A percentile compares a stretch with the other conserved stretches of the same genome.
These are phyloP conservation scores for Mycosphaerelloides madeirae DNA, from an alignment of 2,329 filamentous ascomycete genomes.

Conservation along the genomic window DNA sequence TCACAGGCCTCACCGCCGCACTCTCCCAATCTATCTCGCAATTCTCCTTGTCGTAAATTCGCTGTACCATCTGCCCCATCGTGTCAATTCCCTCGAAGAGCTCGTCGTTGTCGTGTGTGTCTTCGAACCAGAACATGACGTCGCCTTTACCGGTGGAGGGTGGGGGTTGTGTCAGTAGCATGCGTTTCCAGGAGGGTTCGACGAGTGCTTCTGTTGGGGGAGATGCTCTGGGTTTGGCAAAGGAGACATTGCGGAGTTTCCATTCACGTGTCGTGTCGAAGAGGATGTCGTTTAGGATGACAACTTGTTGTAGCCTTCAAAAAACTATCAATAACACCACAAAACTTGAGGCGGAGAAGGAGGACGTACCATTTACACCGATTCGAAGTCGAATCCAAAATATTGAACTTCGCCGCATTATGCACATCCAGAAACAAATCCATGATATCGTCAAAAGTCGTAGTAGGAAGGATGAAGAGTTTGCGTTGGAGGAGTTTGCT, in stretches of 20 bases:
- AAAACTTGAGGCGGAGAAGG: too few relatives aligned
- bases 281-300: constrained; percentile 17
- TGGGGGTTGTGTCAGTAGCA: constrained; percentile 17
- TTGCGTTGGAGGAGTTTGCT: constrained; percentile 16
- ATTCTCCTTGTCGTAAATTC: constrained; percentile 14
- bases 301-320: constrained; percentile 14
- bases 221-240: constrained; percentile 5
- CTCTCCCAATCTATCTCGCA: constrained; percentile 12
- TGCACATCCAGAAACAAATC: constrained; percentile 10
- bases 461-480: constrained; percentile 19
- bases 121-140: constrained; percentile 20
- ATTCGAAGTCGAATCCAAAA: constrained; percentile 16
- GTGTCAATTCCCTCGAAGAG: constrained; percentile 15
- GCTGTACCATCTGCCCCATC: constrained; percentile 15
- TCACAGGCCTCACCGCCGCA: constrained; percentile 12
- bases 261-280: constrained; percentile 17
- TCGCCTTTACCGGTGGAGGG: constrained; percentile 13
- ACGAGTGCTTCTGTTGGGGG: not conserved
- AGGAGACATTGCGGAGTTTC: constrained; percentile 9
- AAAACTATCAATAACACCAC: too few relatives aligned
- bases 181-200: constrained; percentile 18
- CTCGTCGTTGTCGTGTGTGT: constrained; percentile 14
- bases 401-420: constrained; percentile 11
- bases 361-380: constrained; percentile 15
- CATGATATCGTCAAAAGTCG: constrained; percentile 15